Evolutionary conservation across 768 basidiomycete species (phyloP).

Genomic region (Lactifluus echinatus): DNA sequence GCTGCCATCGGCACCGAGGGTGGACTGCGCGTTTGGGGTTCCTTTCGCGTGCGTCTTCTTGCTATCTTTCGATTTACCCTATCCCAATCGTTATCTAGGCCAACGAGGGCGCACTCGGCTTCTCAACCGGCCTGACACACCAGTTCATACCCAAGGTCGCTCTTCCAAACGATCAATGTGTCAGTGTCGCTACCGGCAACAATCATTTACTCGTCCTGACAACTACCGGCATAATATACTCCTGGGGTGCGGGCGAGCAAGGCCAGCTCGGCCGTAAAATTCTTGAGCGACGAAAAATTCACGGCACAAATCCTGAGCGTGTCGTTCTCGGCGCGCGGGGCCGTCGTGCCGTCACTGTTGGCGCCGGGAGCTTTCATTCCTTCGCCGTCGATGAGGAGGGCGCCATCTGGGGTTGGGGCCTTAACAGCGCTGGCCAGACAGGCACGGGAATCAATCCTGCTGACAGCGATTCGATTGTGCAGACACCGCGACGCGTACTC

Average conservation of each 20-base stretch:
- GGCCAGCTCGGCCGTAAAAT: constrained; percentile 88
- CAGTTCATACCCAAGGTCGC: constrained; percentile 60
- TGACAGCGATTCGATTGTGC: constrained; percentile 45
- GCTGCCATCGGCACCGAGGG: constrained; percentile 77
- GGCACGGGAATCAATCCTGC: constrained; percentile 47
- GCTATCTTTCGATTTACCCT: neutral
- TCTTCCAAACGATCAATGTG: constrained; percentile 59
- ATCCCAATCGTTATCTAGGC: constrained; percentile 35
- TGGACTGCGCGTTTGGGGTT: constrained; percentile 79
- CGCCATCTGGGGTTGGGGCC: constrained; percentile 91
- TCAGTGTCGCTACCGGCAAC: constrained; percentile 68
- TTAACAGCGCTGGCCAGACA: constrained; percentile 83
- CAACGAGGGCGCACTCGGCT: constrained; percentile 78
- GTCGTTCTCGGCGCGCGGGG: constrained; percentile 63
- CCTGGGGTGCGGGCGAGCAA: constrained; percentile 88
- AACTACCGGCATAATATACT: constrained; percentile 77
- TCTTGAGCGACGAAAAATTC: constrained; percentile 78
- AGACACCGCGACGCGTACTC: constrained; percentile 55
- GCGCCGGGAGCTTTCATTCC: constrained; percentile 78
- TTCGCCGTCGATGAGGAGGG: constrained; percentile 84
- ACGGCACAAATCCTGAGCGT: constrained; percentile 83
- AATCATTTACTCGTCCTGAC: constrained; percentile 90
- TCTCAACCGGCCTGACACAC: constrained; percentile 54
- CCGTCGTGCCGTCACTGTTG: constrained; percentile 59
- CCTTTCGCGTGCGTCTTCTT: constrained; percentile 63